Base-by-base conservation (phyloP, 441 rosid species). In the Erodium trifolium region DNA sequence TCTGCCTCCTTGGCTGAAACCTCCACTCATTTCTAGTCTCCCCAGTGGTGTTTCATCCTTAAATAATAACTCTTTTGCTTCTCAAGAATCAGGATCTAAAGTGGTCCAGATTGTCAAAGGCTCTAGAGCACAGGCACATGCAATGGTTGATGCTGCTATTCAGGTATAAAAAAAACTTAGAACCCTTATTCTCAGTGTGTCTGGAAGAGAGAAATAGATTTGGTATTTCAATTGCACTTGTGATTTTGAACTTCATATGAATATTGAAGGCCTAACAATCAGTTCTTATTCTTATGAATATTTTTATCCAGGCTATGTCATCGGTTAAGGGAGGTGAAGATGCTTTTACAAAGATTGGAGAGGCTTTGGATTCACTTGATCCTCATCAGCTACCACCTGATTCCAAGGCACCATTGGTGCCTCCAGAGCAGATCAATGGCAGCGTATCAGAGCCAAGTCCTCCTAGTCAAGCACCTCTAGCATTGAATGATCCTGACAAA, bases 141-240 rank as follows among this genome's bases (percentile, higher is more conserved):
- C 82, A 65, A 93, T 96, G 99, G 89, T 96, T 64, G 92, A 91
- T 82, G 84, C 84, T 68, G 98, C 96, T 75, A 78, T 91, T 27
- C 88, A 88, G 96, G 98, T 96, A 37, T 37, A 37, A 37, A 78
- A 23, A 57, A 64, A n/a, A 29, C n/a, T n/a, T 14, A 1, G 31
- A 4, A 57, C 23, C 66, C 9, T 4, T 31, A n/a, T 63, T 10
- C 63, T 59, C 63, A 59, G 63, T 57, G 41, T 37, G 41, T 37
- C 41, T 37, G 41, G 41, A 37, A 4, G 41, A 4, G 41, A 37
- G 41, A 37, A 37, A 37, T 37, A 5, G 41, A 37, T 5, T 5
- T 37, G 41, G 63, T 17, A 5, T 59, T 59, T 59, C 63, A 18
- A 59, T 10, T 19, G 29, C 4, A 59, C 63, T 59, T 11, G 5